Base-by-base conservation (phyloP, 352 stramenopile genomes). In the Thalassiosira mediterranea region DNA sequence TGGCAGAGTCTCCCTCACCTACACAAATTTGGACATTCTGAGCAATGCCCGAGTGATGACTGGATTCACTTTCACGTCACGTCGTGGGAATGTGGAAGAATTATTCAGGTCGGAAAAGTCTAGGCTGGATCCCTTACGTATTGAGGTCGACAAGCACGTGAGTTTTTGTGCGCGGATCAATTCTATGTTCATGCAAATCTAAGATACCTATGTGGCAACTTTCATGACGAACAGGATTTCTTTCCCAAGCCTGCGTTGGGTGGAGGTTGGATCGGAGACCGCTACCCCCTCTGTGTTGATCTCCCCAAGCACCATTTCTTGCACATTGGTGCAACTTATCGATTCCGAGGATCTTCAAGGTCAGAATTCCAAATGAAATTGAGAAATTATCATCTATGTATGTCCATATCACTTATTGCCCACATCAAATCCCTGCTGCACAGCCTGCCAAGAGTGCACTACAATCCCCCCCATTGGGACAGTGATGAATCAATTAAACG, bases 281-380 rank as follows among this genome's bases (percentile, higher is more conserved):
- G 86, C 34, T 91, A 90, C 47, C 88, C 88, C 3, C 78, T 93
- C 2, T 94, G 89, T 54, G 34, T 38, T 34, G 82, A 93, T 64
- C 49, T 91, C 8, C 86, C 89, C 1, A 21, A 47, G 17, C 32
- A 87, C 15, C 71, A 83, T 44, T 93, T 89, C 38, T 59, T 93
- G 8, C 76, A 79, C 42, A 67, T 78, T 19, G 88, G 88, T 31
- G 86, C 88, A 11, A 76, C 34, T 15, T 90, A 84, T 51, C 26
- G 58, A 7, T 76, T 90, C 29, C 54, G 83, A 44, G 83, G 79
- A 59, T 44, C 61, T 26, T 72, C 62, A 26, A 80, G 44, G 44
- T 53, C 5, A 28, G 44, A 23, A 37, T 7, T n/a, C n/a, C n/a
- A n/a, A n/a, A n/a, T n/a, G n/a, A n/a, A 23, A 44, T 15, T n/a